A percentile compares a stretch with the other conserved stretches of the same genome.
Evolutionary conservation across 2,329 filamentous ascomycete species (phyloP).

Genomic region (Leptographium wingfieldii): DNA sequence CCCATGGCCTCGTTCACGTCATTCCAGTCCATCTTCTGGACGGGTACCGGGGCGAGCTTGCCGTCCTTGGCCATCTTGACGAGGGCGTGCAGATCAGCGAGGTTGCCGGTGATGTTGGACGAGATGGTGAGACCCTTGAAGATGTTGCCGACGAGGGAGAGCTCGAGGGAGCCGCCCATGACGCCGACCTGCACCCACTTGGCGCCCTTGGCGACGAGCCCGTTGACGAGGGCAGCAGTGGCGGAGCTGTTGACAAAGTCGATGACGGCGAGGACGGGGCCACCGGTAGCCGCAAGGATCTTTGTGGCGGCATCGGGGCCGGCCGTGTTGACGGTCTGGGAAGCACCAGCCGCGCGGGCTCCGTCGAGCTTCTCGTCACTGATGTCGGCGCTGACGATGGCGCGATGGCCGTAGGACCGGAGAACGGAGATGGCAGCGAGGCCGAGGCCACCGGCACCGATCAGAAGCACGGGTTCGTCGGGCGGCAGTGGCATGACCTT

Average conservation of each 20-base stretch:
- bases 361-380: constrained; percentile 4
- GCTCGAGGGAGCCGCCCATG: constrained; percentile 6
- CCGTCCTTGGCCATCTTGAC: constrained; percentile 1
- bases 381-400: constrained; percentile 5
- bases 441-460: constrained; percentile 6
- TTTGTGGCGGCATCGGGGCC: constrained; percentile 8
- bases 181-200: constrained; percentile 9
- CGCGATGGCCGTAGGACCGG: constrained; percentile 2
- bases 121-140: constrained; percentile 8
- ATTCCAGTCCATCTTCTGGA: constrained; percentile 6
- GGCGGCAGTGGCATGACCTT: constrained; percentile 6
- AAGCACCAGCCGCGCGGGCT: constrained; percentile 9
- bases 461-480: constrained; percentile 3
- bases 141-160: constrained; percentile 5
- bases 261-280: constrained; percentile 4
- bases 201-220: constrained; percentile 6
- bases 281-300: constrained; percentile 11
- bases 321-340: constrained; percentile 11
- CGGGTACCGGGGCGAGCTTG: constrained; percentile 1
- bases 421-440: constrained; percentile 5
- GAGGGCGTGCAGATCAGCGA: constrained; percentile 1
- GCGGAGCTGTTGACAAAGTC: constrained; percentile 8
- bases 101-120: constrained; percentile 5
- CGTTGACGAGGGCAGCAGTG: constrained; percentile 4
- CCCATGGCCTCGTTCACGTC: constrained; percentile 5